A percentile compares a stretch with the other conserved stretches of the same genome.
These are phyloP conservation scores for Phyllosticta citrichinensis DNA, from an alignment of 2,329 filamentous ascomycete genomes.

Conservation along the genomic window DNA sequence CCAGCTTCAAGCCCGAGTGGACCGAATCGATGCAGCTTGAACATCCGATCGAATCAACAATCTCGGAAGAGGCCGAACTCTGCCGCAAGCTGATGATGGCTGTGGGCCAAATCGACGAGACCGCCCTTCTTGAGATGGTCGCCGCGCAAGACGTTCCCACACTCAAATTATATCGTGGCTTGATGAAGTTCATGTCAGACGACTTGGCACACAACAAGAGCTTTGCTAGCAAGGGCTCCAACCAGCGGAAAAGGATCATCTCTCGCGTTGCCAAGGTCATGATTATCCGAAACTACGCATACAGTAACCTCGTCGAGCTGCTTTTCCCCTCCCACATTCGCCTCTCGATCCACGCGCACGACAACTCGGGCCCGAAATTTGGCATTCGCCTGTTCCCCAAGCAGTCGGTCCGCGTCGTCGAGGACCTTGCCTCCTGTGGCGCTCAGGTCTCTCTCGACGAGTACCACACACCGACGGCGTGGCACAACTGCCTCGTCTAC, in stretches of 20 bases:
- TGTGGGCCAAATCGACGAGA: conserved; percentile 18
- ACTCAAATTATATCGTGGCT: conserved; percentile 25
- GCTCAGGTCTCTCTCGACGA: conserved; percentile 19
- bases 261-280: conserved; percentile 27
- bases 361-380: conserved; percentile 34
- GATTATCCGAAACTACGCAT: conserved; percentile 37
- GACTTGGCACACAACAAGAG: conserved; percentile 21
- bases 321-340: conserved; percentile 37
- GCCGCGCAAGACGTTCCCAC: conserved; percentile 19
- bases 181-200: conserved; percentile 30
- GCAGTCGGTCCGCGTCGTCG: conserved; percentile 14
- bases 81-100: conserved; percentile 22
- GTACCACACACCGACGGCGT: conserved; percentile 32
- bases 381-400: conserved; percentile 29
- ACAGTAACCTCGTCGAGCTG: conserved; percentile 39
- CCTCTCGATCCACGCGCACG: conserved; percentile 33
- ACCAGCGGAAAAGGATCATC: conserved; percentile 27
- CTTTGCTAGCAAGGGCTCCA: conserved; percentile 18
- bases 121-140: conserved; percentile 20
- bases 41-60: conserved; percentile 22
- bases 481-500: conserved; percentile 33
- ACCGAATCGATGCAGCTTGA: conserved; percentile 17
- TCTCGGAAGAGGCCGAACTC: conserved; percentile 20
- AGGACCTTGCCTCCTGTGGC: conserved; percentile 18
- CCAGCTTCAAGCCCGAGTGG: conserved; percentile 17